Evolutionary conservation across 75 land plant genomes (phyloP).

Genomic region (Selaginella tamariscina): DNA sequence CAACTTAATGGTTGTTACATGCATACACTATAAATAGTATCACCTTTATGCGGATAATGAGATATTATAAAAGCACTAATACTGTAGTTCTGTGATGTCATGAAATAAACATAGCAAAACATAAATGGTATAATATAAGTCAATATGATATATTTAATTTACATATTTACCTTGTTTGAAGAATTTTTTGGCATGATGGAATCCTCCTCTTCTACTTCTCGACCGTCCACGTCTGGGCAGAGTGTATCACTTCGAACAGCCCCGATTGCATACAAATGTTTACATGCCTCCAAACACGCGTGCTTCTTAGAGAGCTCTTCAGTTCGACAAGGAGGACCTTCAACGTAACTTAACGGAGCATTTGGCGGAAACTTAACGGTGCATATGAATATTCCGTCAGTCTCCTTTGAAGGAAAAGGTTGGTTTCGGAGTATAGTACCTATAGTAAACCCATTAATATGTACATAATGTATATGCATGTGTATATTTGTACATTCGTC

Average conservation of each 20-base stretch:
- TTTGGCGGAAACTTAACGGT: slow-evolving; percentile 61
- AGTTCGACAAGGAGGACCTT: slow-evolving; percentile 35
- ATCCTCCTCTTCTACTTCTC: slow-evolving; percentile 14
- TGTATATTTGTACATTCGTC: too few relatives aligned
- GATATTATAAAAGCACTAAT: too few relatives aligned
- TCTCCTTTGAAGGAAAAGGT: slow-evolving; percentile 23
- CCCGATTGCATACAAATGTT: slow-evolving; percentile 50
- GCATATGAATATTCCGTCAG: slow-evolving; percentile 31
- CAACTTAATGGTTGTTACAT: too few relatives aligned
- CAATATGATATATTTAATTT: too few relatives aligned
- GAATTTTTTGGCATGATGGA: neutral
- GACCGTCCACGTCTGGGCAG: slow-evolving; percentile 34
- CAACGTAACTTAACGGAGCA: slow-evolving; percentile 51
- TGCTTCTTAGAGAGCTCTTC: slow-evolving; percentile 46
- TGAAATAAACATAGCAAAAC: too few relatives aligned
- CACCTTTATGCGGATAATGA: too few relatives aligned
- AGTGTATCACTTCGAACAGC: slow-evolving; percentile 61
- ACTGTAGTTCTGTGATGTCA: too few relatives aligned
- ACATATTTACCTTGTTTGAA: too few relatives aligned
- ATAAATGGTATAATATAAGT: too few relatives aligned
- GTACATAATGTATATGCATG: too few relatives aligned
- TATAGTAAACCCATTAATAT: too few relatives aligned
- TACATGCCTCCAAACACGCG: slow-evolving; percentile 83
- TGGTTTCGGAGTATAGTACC: slow-evolving; percentile 69
- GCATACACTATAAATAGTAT: too few relatives aligned